Evolutionary conservation across 257 asterid genomes (phyloP), one percentile per base, ranked within the genome.

Genomic region (Dorcoceras hygrometricum): DNA sequence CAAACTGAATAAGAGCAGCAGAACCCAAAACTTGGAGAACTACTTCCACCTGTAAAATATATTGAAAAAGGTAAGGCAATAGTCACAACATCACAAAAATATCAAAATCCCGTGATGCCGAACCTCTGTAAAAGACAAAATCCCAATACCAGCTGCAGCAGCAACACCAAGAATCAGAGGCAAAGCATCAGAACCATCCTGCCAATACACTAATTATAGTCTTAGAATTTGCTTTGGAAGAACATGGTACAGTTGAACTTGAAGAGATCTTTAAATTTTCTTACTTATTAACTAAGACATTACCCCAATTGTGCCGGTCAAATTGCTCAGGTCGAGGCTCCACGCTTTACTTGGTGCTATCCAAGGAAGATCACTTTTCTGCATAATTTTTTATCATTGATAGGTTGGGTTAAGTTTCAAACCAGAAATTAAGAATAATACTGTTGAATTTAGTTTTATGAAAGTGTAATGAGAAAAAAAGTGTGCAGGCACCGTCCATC

Each of bases 301-400:
- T 22, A 64, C 32, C 9, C 82, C 57, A 43, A 82, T 62, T n/a
- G 79, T 69, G 71, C 78, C 88, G 2, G 85, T 73, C 71, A 83
- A 66, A 68, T 55, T 66, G 59, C 85, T 68, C 29, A 83, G 29
- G 61, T 75, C 86, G 53, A 83, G 75, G 55, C 78, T 71, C 69
- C 80, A 76, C 27, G 79, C 70, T 73, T 83, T 90, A 77, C 78
- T 90, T 3, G 93, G 96, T 69, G 62, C 67, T 74, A 63, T 72
- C 99, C 99, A 94, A 51, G 99, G 99, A 76, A 88, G 97, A 73
- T 84, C 84, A 72, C 96, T 94, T 73, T 68, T 94, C 99, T 94
- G 97, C 84, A 81, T 57, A 67, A 56, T 62, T 67, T 73, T n/a
- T 50, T 4, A 43, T 48, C 62, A 66, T 51, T 34, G 20, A 56